Conservation (phyloP, 1,284 basidiomycete genomes). For the Salmacisia buchloeana region DNA sequence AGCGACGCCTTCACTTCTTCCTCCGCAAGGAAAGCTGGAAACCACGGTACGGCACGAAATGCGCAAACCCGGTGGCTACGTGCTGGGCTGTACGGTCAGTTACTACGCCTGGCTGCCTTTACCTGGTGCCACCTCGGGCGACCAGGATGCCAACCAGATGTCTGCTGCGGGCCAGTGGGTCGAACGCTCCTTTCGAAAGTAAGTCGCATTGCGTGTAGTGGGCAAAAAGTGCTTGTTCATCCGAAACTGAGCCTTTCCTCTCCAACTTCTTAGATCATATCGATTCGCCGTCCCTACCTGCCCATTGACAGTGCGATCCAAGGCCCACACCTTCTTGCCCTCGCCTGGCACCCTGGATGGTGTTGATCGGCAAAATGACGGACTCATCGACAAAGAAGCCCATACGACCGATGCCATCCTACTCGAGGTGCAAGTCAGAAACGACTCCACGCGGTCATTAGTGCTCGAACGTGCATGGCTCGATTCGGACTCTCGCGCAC, state of each 20-base stretch:
- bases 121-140: neutral
- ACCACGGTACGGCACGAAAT: slow-evolving; percentile 39
- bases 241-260: neutral
- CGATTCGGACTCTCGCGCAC: neutral
- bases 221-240: neutral
- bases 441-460: slow-evolving; percentile 26
- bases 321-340: slow-evolving; percentile 35
- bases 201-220: neutral
- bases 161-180: slow-evolving; percentile 13
- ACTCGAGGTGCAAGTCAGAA: slow-evolving; percentile 48
- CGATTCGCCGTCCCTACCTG: slow-evolving; percentile 28
- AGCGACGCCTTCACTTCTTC: neutral
- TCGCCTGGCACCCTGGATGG: slow-evolving; percentile 20
- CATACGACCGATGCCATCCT: slow-evolving; percentile 26
- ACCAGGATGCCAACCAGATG: neutral
- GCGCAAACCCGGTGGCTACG: slow-evolving; percentile 42
- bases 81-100: slow-evolving; percentile 43
- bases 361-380: no score
- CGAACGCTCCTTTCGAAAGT: slow-evolving; percentile 37
- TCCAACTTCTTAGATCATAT: slow-evolving; percentile 25
- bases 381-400: no score
- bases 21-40: slow-evolving; percentile 18
- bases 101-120: slow-evolving; percentile 21
- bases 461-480: slow-evolving; percentile 23
- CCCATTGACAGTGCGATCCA: slow-evolving; percentile 45